Conservation (phyloP, 164 flowering plant species). For the Paratinospora sagittata region DNA sequence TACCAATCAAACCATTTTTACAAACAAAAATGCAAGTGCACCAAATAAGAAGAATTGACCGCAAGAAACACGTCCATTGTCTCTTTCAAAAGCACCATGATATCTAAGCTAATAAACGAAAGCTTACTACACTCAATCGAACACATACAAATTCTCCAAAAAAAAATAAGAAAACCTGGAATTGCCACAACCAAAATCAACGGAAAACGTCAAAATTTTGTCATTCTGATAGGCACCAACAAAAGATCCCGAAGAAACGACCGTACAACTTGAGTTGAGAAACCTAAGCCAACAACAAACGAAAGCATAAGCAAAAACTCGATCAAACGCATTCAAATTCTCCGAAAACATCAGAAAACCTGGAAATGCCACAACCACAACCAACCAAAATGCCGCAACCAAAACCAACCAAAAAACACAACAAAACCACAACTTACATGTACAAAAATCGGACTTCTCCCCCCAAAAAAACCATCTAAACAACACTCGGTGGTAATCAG, state of each 20-base stretch:
- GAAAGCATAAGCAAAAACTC: background rate
- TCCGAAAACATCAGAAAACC: background rate
- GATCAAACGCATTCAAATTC: background rate
- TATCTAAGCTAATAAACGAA: too few species aligned
- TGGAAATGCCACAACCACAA: background rate
- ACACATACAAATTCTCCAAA: too few species aligned
- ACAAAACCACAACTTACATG: background rate
- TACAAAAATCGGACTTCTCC: background rate
- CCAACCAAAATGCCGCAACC: too few species aligned
- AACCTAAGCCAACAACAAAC: too few species aligned
- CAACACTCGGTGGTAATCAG: background rate
- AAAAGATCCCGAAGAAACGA: too few species aligned
- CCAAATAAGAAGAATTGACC: background rate
- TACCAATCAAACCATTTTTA: background rate
- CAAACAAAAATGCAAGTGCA: too few species aligned
- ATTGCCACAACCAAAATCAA: too few species aligned
- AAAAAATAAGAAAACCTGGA: too few species aligned
- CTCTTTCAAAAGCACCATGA: background rate
- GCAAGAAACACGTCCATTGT: background rate
- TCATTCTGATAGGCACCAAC: too few species aligned
- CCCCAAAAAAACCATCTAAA: background rate
- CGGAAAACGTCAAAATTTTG: too few species aligned
- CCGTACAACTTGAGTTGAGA: too few species aligned
- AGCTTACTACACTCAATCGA: too few species aligned
- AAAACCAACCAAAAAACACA: background rate